A percentile compares a stretch with the other conserved stretches of the same genome.
Evolutionary conservation across 2,329 filamentous ascomycete species (phyloP).

Genomic region (Paraphaeosphaeria minitans): DNA sequence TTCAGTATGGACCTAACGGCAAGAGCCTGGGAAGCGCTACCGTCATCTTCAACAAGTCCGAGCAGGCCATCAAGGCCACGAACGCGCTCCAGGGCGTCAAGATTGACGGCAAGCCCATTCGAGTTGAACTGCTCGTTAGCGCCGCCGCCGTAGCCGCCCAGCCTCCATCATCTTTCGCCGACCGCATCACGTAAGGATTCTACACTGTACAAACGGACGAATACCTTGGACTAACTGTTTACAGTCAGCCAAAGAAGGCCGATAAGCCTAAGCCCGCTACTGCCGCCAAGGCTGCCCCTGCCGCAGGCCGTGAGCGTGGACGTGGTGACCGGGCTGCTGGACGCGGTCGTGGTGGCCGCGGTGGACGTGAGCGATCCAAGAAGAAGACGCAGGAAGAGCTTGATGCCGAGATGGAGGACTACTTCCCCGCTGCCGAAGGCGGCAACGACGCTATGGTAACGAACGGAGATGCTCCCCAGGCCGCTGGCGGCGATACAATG

Average conservation of each 20-base stretch:
- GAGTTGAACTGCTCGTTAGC: constrained; percentile 91
- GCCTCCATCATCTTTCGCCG: constrained; percentile 73
- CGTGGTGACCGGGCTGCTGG: constrained; percentile 48
- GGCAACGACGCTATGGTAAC: constrained; percentile 52
- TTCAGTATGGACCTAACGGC: constrained; percentile 92
- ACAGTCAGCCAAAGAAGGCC: constrained; percentile 65
- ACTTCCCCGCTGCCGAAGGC: constrained; percentile 67
- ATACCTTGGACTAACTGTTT: constrained; percentile 14
- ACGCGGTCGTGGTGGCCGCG: constrained; percentile 54
- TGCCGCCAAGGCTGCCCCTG: constrained; percentile 67
- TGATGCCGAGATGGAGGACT: constrained; percentile 97
- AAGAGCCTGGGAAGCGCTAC: constrained; percentile 91
- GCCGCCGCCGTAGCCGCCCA: constrained; percentile 71
- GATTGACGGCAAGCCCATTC: constrained; percentile 89
- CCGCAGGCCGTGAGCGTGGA: constrained; percentile 49
- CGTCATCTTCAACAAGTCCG: constrained; percentile 80
- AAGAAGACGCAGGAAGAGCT: constrained; percentile 98
- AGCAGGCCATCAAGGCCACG: constrained; percentile 83
- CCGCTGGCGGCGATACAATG: constrained; percentile 47
- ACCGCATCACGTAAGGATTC: constrained; percentile 75
- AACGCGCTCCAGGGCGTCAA: constrained; percentile 84
- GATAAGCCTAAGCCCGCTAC: constrained; percentile 73
- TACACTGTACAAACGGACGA: no score
- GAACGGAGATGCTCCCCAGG: constrained; percentile 52
- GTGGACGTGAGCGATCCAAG: constrained; percentile 59